phyloP scores from a whole-genome alignment of 768 basidiomycete species.

The Mycena haematopus region DNA sequence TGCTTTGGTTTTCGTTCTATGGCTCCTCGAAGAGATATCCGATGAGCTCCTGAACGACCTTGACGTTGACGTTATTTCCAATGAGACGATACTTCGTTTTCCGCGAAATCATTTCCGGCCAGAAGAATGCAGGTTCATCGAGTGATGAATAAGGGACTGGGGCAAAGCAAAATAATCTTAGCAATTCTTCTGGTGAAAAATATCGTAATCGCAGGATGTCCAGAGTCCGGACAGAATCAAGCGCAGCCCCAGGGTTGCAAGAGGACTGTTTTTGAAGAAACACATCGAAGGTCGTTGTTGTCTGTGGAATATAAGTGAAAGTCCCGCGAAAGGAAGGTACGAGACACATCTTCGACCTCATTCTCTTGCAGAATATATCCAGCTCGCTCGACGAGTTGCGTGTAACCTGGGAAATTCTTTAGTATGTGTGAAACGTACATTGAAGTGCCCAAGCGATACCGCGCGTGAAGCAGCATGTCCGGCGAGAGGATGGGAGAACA shows the following conservation, averaged over 20 bases:
- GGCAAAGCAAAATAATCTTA: constrained; percentile 40
- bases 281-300: constrained; percentile 63
- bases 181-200: constrained; percentile 75
- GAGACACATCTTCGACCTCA: constrained; percentile 64
- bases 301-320: constrained; percentile 41
- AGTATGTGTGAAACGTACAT: constrained; percentile 4
- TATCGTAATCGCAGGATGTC: constrained; percentile 86
- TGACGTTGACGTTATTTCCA: constrained; percentile 85
- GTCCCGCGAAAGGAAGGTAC: constrained; percentile 1
- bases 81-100: constrained; percentile 80
- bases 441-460: constrained; percentile 53
- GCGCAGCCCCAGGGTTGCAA: constrained; percentile 45
- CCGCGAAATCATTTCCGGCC: constrained; percentile 64
- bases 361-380: constrained; percentile 82
- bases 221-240: constrained; percentile 76
- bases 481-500: constrained; percentile 62
- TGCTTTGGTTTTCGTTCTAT: background rate
- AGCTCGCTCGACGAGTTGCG: constrained; percentile 75
- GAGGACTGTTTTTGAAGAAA: constrained; percentile 81
- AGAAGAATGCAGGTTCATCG: constrained; percentile 47
- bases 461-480: constrained; percentile 84
- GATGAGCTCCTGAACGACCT: constrained; percentile 68
- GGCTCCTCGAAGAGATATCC: constrained; percentile 57
- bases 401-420: constrained; percentile 60
- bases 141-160: background rate